Base-by-base conservation (phyloP, 1,284 basidiomycete species). In the Lentinus polychrous region DNA sequence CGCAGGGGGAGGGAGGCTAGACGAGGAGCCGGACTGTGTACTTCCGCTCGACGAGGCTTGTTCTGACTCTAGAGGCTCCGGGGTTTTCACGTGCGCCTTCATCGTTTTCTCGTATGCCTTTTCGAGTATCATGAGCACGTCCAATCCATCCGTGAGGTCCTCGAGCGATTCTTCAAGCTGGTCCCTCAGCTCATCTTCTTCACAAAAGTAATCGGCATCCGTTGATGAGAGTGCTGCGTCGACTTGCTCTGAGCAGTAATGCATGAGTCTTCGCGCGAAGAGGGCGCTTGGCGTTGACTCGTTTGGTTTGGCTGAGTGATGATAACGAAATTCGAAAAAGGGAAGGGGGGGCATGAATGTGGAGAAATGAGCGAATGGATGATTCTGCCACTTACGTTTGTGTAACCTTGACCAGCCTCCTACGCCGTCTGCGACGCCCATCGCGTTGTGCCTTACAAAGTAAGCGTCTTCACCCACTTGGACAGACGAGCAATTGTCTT, bases 401-500 rank as follows among this genome's bases (percentile, higher is more conserved):
- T 55, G 54, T 31, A 57, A 33, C 43, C 54, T 57, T 11, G 83
- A 75, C 90, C 91, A 94, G 1, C 91, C 91, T 1, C 91, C 91
- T 0, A 94, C 91, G 27, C 91, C 91, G 60, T 94, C 91, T 8
- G 91, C 90, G 2, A 94, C 86, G 14, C 91, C 91, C 67, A 94
- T 81, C 5, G 89, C 86, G 57, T 92, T 88, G 51, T 79, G 78
- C 8, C 83, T 72, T 3, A 94, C 70, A 55, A 94, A 94, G 62
- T 93, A 94, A 8, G 87, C 85, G 59, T 92, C 88, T 60, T 93
- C 88, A 45, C 89, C 90, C 7, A 92, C 83, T 60, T 88, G 85
- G 0, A 88, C 83, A 0, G 86, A 77, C 3, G 71, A 62, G 34
- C 66, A 64, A 32, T 73, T 65, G 4, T 66, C 66, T 22, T 71